Base-by-base conservation (phyloP, 768 basidiomycete species). In the Pisolithus microcarpus region DNA sequence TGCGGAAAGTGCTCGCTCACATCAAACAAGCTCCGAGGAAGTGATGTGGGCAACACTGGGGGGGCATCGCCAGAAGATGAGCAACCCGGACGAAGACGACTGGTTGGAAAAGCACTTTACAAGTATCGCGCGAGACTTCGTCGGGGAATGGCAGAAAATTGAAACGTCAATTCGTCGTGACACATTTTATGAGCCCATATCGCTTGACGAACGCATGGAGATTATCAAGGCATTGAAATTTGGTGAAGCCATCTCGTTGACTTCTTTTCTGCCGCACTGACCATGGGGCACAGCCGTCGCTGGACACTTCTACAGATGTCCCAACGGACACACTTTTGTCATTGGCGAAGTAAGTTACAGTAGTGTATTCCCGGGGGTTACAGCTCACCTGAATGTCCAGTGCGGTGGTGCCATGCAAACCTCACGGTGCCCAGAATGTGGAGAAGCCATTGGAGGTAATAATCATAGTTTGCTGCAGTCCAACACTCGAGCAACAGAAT, bases 261-360 rank as follows among this genome's bases (percentile, higher is more conserved):
- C 18, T 13, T 24, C 0, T 5, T n/a, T 9, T 3, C 13, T 13
- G 42, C 54, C 16, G 52, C 48, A 19, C 13, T 55, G 18, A 42
- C 16, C 16, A n/a, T 28, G 23, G 11, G 19, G 31, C 18, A 50
- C 50, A 72, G 73, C 65, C 8, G 65, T 68, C 7, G 64, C 70
- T 3, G 75, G 75, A 0, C 76, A 77, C 56, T 78, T 72, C 52
- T 77, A 75, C 50, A 73, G 70, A 16, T 80, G 79, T 50, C 72
- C 66, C 0, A 83, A 84, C 46, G 84, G 84, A 0, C 84, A 85
- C 55, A 70, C 75, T 0, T 85, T 79, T 50, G 76, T 80, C 2
- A 84, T 85, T 31, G 65, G 61, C 0, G 76, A 83, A 61, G 80
- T 84, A 51, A 36, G 39, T 57, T 47, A 10, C 18, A 13, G 36